Evolutionary conservation across 2,329 filamentous ascomycete species (phyloP).

Genomic region (Ilyonectria destructans): DNA sequence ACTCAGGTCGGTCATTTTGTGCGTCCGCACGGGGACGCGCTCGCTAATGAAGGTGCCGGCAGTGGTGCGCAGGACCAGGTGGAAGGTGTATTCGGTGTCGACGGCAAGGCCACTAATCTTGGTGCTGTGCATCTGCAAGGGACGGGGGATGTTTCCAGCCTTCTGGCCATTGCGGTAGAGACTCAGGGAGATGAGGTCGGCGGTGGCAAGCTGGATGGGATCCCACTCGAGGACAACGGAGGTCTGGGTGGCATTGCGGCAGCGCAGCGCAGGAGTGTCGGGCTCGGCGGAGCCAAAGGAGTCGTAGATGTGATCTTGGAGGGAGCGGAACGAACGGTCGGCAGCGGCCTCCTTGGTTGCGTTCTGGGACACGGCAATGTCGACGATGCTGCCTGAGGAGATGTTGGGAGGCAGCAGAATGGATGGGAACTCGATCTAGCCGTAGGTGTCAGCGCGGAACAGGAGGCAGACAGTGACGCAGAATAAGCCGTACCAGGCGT

Average conservation of each 20-base stretch:
- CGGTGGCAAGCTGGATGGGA: constrained; percentile 91
- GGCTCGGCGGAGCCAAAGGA: constrained; percentile 90
- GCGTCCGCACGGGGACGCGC: constrained; percentile 88
- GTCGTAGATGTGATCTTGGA: constrained; percentile 91
- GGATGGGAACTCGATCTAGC: constrained; percentile 97
- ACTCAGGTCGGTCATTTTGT: constrained; percentile 98
- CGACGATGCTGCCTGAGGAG: constrained; percentile 95
- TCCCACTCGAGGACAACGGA: constrained; percentile 99
- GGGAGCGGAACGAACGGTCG: constrained; percentile 82
- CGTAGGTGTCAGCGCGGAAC: constrained; percentile 40
- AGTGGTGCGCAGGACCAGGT: constrained; percentile 90
- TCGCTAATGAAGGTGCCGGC: constrained; percentile 91
- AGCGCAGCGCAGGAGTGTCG: constrained; percentile 83
- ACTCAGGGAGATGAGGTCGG: constrained; percentile 89
- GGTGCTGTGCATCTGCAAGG: constrained; percentile 90
- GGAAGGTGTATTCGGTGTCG: constrained; percentile 96
- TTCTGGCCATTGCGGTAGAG: constrained; percentile 98
- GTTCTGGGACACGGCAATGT: constrained; percentile 96
- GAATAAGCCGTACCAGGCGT: constrained; percentile 79
- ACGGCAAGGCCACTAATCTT: constrained; percentile 98
- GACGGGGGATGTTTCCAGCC: constrained; percentile 93
- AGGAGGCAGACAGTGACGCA: not conserved
- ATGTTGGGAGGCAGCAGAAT: constrained; percentile 97
- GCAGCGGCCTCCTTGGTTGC: constrained; percentile 82
- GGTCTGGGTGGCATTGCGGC: constrained; percentile 98